Evolutionary conservation across 805 yeast genomes (phyloP), one percentile per base, ranked within the genome.

Genomic region (Schwanniomyces pseudopolymorphus): DNA sequence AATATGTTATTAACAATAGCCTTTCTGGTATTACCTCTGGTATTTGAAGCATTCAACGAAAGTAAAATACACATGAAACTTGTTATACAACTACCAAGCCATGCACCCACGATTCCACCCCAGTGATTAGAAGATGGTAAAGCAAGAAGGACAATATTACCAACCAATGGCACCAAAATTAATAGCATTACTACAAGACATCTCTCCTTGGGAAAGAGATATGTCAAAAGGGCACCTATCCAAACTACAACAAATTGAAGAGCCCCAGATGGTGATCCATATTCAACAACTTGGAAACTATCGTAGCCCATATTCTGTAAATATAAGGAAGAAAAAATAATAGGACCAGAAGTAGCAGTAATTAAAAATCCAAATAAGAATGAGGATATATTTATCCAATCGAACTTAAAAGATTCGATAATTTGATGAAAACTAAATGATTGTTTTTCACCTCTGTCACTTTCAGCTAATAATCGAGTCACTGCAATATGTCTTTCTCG

Each of bases 251-350:
- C 36, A 13, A 63, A 50, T 45, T 63, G 67, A 17, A 64, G 52
- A 8, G 63, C 69, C 16, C 68, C 69, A 4, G 63, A 52, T 5
- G 67, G 66, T 39, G 62, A 52, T 7, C 61, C 57, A 41, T 56
- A 58, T 40, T 53, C 53, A 38, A 59, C 42, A 9, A 59, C 57
- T 26, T 60, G 47, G 42, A 54, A 54, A 20, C 47, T 25, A 37
- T 49, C 54, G 31, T 43, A 52, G 11, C 55, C 55, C 46, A 52
- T 51, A 41, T 46, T 42, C n/a, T 28, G 16, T 26, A 52, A 40
- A 31, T 44, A 22, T 48, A 52, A 55, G 26, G 60, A 45, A 2
- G 55, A 50, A 39, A 63, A 51, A 39, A 59, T 52, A 33, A 56
- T 59, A 22, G 58, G 59, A 11, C 61, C 47, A 21, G 51, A 54